Base-by-base conservation (phyloP, 306 rosid genomes). In the Hippophae tibetana region DNA sequence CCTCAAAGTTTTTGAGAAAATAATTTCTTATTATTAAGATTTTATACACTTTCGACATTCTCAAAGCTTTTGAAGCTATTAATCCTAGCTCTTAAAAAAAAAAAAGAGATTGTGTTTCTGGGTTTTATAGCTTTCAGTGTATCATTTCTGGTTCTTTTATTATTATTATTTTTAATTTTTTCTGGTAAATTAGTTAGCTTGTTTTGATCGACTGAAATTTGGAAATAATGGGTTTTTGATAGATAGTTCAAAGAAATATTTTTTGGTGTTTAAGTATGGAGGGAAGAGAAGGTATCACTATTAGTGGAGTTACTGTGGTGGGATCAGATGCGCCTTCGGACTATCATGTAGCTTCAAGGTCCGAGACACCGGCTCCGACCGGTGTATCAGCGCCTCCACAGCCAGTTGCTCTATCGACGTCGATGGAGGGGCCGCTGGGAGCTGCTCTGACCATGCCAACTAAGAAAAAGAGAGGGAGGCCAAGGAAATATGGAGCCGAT, bases 321-420 rank as follows among this genome's bases (percentile, higher is more conserved):
- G 99, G 94, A 84, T 92, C 95, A 59, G 96, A 92, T 75, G 90
- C 95, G 82, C 99, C 96, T 66, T 84, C 99, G 67, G 95, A 88
- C 63, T 92, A 83, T 61, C 96, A 82, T 57, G 82, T 88, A 49
- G 94, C 99, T 73, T 93, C 95, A 27, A 84, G 99, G 83, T 66
- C 79, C 7, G 95, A 86, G 48, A 82, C 68, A 62, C 64, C 84
- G 31, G 63, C 78, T 52, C 69, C 62, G 18, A 47, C 84, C 7
- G 67, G 57, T 25, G 94, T 90, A 84, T 84, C 94, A 63, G 57
- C 78, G 6, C 42, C 76, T 7, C 38, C 77, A 4, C 41, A 57
- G 25, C 60, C 72, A 14, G 62, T 48, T 23, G 61, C 63, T 31
- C 38, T 2, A 5, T 72, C 58, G 6, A 40, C 79, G 54, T 62